phyloP scores from a whole-genome alignment of 768 basidiomycete species.

The Amanita phalloides region DNA sequence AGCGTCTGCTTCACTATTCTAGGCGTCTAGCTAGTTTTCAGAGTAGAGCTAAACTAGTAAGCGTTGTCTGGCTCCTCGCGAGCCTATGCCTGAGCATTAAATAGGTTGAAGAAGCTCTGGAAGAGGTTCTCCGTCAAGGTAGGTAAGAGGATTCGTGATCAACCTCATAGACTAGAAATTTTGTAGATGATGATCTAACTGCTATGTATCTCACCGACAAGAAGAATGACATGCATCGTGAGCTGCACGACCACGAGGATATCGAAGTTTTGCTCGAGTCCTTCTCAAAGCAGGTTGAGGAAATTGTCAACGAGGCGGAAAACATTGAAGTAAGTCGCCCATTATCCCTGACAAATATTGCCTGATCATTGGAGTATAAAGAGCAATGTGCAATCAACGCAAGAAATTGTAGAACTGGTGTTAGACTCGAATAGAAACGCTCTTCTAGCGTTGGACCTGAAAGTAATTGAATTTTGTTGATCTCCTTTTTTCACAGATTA shows the following conservation, averaged over 20 bases:
- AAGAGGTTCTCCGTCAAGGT: constrained; percentile 91
- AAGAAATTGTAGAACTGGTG: constrained; percentile 96
- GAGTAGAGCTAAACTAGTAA: constrained; percentile 77
- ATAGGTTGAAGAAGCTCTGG: constrained; percentile 82
- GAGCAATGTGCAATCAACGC: constrained; percentile 93
- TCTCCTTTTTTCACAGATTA: not conserved
- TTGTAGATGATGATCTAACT: constrained; percentile 83
- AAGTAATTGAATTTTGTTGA: constrained; percentile 31
- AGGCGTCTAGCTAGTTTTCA: constrained; percentile 82
- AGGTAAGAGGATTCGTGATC: not conserved
- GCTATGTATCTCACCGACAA: constrained; percentile 95
- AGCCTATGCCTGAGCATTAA: constrained; percentile 2
- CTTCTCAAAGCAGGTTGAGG: constrained; percentile 93
- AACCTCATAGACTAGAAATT: not conserved
- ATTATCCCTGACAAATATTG: not conserved
- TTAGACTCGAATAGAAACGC: constrained; percentile 94
- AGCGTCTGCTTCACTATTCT: constrained; percentile 85
- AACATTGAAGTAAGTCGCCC: constrained; percentile 55
- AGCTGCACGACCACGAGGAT: constrained; percentile 79
- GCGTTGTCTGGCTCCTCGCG: constrained; percentile 9
- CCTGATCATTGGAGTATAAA: constrained; percentile 19
- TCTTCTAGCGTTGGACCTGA: constrained; percentile 82
- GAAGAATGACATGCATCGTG: constrained; percentile 49
- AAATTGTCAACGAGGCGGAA: constrained; percentile 90
- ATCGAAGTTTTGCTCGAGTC: constrained; percentile 89